Percentiles rank a stretch among this genome's conserved stretches.
Conservation (phyloP, 192 early-diverging fungal species). For the Entomortierella beljakovae region DNA sequence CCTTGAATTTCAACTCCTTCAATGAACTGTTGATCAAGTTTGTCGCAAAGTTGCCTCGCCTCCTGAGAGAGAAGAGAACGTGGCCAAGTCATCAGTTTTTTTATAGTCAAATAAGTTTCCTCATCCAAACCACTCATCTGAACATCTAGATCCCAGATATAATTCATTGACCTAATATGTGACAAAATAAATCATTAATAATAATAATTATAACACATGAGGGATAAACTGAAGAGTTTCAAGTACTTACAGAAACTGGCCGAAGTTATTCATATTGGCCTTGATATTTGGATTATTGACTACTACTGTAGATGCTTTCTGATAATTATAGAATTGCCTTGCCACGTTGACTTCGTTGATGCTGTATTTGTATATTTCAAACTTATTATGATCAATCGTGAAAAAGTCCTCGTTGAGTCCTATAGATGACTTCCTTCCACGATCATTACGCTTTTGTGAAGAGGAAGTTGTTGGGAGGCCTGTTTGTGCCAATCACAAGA, state of each 20-base stretch:
- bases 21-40: slow-evolving; percentile 7
- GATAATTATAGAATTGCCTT: background rate
- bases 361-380: background rate
- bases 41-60: background rate
- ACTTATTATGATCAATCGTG: slow-evolving; percentile 1
- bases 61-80: slow-evolving; percentile 1
- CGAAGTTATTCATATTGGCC: background rate
- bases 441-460: no score
- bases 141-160: slow-evolving; percentile 14
- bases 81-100: background rate
- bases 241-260: background rate
- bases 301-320: background rate
- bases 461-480: no score
- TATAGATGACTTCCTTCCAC: slow-evolving; percentile 2
- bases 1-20: background rate
- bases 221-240: background rate
- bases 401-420: background rate
- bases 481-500: slow-evolving; percentile 5
- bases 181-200: background rate
- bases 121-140: background rate
- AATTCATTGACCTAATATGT: slow-evolving; percentile 13
- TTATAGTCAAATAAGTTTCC: background rate
- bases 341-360: background rate
- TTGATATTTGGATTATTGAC: slow-evolving; percentile 1
- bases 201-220: background rate